Percentiles rank a stretch among this genome's conserved stretches.
phyloP scores from a whole-genome alignment of 2,329 filamentous ascomycete species.

The Eutypella sp. region DNA sequence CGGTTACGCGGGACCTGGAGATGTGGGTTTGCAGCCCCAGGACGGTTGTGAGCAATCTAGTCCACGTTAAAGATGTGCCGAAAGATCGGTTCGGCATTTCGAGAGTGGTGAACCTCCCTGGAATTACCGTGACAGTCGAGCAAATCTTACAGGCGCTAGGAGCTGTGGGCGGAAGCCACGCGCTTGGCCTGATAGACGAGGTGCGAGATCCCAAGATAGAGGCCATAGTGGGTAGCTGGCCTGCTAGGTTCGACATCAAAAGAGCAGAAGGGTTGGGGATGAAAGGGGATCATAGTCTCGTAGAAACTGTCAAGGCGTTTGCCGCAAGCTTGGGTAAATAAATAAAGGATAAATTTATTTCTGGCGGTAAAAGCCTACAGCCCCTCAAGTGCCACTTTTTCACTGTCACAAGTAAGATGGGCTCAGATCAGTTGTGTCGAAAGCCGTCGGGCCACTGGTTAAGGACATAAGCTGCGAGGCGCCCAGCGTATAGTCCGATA shows the following conservation, averaged over 20 bases:
- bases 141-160: slow-evolving; percentile 48
- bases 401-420: slow-evolving; percentile 7
- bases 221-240: slow-evolving; percentile 50
- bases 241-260: slow-evolving; percentile 43
- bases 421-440: slow-evolving; percentile 11
- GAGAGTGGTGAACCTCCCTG: slow-evolving; percentile 47
- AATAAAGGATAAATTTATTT: background rate
- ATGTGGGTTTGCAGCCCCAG: slow-evolving; percentile 45
- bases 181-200: slow-evolving; percentile 39
- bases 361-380: background rate
- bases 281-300: slow-evolving; percentile 35
- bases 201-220: slow-evolving; percentile 41
- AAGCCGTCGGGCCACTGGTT: slow-evolving; percentile 7
- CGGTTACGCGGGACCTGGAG: slow-evolving; percentile 36
- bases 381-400: background rate
- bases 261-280: slow-evolving; percentile 51
- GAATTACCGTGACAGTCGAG: slow-evolving; percentile 46
- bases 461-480: slow-evolving; percentile 10
- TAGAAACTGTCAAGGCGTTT: slow-evolving; percentile 26
- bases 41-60: slow-evolving; percentile 40
- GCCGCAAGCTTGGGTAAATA: slow-evolving; percentile 1
- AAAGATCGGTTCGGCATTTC: slow-evolving; percentile 33
- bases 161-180: slow-evolving; percentile 41
- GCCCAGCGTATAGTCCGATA: slow-evolving; percentile 8
- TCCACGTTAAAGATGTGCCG: slow-evolving; percentile 37